Evolutionary conservation across 1,139 yeast genomes (phyloP).

Genomic region (Suhomyces wounanorum): DNA sequence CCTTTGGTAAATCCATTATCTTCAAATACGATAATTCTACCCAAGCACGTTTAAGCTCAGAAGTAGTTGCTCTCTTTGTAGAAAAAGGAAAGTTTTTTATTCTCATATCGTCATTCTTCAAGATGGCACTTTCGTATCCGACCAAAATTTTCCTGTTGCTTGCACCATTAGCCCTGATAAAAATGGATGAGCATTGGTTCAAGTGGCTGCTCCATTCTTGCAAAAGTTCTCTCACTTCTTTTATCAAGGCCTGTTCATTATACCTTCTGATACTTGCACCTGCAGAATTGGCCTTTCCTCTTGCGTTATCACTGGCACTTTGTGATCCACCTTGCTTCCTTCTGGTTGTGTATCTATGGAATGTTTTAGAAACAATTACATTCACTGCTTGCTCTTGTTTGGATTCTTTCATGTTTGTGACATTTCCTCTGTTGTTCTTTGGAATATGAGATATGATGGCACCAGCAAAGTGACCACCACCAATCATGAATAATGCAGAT

Average conservation of each 20-base stretch:
- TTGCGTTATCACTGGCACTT: slow-evolving; percentile 85
- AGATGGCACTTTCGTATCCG: slow-evolving; percentile 61
- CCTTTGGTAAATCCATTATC: slow-evolving; percentile 57
- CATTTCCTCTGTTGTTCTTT: slow-evolving; percentile 55
- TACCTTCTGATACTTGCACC: slow-evolving; percentile 89
- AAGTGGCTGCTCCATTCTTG: slow-evolving; percentile 64
- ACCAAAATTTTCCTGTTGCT: slow-evolving; percentile 64
- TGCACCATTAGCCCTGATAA: slow-evolving; percentile 80
- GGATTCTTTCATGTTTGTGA: slow-evolving; percentile 43
- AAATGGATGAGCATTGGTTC: slow-evolving; percentile 66
- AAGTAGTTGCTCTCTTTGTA: slow-evolving; percentile 82
- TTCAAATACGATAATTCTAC: slow-evolving; percentile 65
- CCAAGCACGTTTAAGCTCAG: slow-evolving; percentile 87
- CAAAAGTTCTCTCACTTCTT: slow-evolving; percentile 72
- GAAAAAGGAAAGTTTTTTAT: slow-evolving; percentile 80
- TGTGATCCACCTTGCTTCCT: slow-evolving; percentile 98
- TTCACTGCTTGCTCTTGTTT: slow-evolving; percentile 62
- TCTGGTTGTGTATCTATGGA: slow-evolving; percentile 94
- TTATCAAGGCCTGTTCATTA: slow-evolving; percentile 80
- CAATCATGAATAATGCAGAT: slow-evolving; percentile 88
- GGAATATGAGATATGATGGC: slow-evolving; percentile 81
- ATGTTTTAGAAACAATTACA: slow-evolving; percentile 75
- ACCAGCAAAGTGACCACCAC: slow-evolving; percentile 98
- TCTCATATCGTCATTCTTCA: slow-evolving; percentile 54
- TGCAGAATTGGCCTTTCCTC: slow-evolving; percentile 95